phyloP scores from a whole-genome alignment of 139 green algal species.

The Tetradesmus lagerheimii region DNA sequence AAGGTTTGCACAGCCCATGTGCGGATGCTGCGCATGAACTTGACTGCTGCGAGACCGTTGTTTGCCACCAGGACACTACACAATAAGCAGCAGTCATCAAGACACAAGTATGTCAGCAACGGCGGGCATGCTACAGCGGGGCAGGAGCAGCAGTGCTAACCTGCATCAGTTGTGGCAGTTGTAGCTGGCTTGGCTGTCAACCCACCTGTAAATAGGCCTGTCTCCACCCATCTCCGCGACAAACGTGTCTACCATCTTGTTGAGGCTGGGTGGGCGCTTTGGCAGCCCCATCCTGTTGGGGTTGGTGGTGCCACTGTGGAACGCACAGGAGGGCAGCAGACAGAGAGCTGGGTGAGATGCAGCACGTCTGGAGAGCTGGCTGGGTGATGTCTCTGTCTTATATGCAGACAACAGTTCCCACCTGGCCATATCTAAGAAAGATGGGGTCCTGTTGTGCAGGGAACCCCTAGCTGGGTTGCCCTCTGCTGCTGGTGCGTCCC shows the following conservation, averaged over 20 bases:
- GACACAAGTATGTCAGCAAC: not conserved
- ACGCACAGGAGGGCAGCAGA: not conserved
- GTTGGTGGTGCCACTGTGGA: slow-evolving; percentile 42
- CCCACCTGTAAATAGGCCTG: slow-evolving; percentile 77
- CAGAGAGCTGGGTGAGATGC: not conserved
- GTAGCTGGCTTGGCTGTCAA: not conserved
- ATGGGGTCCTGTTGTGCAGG: slow-evolving; percentile 33
- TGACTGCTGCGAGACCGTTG: slow-evolving; percentile 96
- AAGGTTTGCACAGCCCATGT: slow-evolving; percentile 87
- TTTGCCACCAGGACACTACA: slow-evolving; percentile 93
- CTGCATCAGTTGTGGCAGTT: not conserved
- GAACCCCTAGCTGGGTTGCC: not conserved
- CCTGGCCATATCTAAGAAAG: slow-evolving; percentile 45
- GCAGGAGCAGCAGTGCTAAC: not conserved
- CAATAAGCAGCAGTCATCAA: not conserved
- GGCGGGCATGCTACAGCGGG: not conserved
- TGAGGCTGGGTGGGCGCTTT: slow-evolving; percentile 62
- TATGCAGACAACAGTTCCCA: not conserved
- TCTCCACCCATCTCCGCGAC: slow-evolving; percentile 67
- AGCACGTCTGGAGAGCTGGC: too few relatives aligned
- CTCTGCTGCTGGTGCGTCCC: not conserved
- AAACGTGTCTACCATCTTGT: slow-evolving; percentile 64
- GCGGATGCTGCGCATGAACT: slow-evolving; percentile 96
- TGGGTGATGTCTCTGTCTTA: not conserved
- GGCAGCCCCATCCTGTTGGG: slow-evolving; percentile 66